Evolutionary conservation across 2,329 filamentous ascomycete species (phyloP).

Genomic region (Fusarium liriodendri): DNA sequence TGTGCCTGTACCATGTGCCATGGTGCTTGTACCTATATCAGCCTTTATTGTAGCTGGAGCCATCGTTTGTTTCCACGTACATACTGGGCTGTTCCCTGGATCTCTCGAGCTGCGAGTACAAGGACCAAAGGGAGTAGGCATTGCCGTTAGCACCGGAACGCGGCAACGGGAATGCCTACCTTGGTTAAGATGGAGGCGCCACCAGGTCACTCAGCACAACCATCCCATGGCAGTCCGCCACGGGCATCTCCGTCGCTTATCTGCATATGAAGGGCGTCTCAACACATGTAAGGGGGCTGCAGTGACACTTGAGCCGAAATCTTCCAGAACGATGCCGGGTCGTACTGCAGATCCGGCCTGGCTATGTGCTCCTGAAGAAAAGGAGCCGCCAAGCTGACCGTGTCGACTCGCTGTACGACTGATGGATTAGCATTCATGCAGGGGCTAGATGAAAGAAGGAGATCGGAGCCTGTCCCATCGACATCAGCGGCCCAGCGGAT

Average conservation of each 20-base stretch:
- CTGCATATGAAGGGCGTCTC: constrained; percentile 34
- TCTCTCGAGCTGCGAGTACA: not conserved
- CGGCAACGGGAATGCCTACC: constrained; percentile 4
- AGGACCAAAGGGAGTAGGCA: constrained; percentile 22
- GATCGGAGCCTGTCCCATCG: constrained; percentile 11
- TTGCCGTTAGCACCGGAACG: constrained; percentile 13
- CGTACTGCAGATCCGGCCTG: constrained; percentile 18
- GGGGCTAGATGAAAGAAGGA: constrained; percentile 13
- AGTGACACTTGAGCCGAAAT: constrained; percentile 30
- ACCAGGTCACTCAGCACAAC: constrained; percentile 29
- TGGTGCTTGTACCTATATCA: not conserved
- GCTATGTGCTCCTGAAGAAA: not conserved
- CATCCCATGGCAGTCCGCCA: constrained; percentile 13
- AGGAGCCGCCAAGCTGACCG: not conserved
- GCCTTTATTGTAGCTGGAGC: not conserved
- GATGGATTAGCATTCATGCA: constrained; percentile 18
- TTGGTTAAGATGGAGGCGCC: constrained; percentile 21
- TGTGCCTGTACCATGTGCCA: not conserved
- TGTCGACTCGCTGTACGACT: not conserved
- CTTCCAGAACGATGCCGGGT: constrained; percentile 37
- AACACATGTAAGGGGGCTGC: constrained; percentile 23
- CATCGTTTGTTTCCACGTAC: not conserved
- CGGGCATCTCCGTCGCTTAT: constrained; percentile 45
- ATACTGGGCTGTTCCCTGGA: not conserved
- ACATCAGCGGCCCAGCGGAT: constrained; percentile 12